A percentile compares a stretch with the other conserved stretches of the same genome.
These are phyloP conservation scores for Bacidia rubella DNA, from an alignment of 495 filamentous ascomycete genomes.

Conservation along the genomic window DNA sequence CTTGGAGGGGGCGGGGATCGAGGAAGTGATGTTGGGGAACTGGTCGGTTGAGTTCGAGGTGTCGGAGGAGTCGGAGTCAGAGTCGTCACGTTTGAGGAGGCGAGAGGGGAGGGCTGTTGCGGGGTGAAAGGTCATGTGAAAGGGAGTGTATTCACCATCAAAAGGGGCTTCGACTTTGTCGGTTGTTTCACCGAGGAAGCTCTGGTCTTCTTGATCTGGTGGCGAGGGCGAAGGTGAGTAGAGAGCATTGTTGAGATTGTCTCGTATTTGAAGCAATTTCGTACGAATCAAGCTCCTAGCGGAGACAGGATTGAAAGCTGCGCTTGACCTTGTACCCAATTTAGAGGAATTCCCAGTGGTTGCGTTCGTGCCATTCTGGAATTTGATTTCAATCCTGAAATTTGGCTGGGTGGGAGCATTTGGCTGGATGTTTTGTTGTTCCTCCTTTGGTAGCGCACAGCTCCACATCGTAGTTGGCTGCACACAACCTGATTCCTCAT, in stretches of 20 bases:
- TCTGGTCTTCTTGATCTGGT: conserved; percentile 53
- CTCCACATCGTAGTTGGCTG: conserved; percentile 62
- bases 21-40: conserved; percentile 35
- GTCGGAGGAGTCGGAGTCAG: background rate
- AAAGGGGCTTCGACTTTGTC: conserved; percentile 51
- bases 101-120: conserved; percentile 17
- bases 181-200: conserved; percentile 72
- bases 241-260: conserved; percentile 18
- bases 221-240: conserved; percentile 48
- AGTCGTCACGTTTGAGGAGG: conserved; percentile 1
- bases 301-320: conserved; percentile 22
- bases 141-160: conserved; percentile 38
- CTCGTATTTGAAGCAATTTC: conserved; percentile 18
- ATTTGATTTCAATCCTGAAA: conserved; percentile 67
- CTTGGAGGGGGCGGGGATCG: conserved; percentile 47
- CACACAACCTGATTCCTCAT: conserved; percentile 50
- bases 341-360: conserved; percentile 23
- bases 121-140: conserved; percentile 33
- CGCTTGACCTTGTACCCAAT: conserved; percentile 12
- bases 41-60: conserved; percentile 15
- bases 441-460: conserved; percentile 65
- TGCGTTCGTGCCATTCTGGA: conserved; percentile 52
- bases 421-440: conserved; percentile 45
- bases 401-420: conserved; percentile 54
- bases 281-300: conserved; percentile 22